Evolutionary conservation across 1,284 basidiomycete genomes (phyloP), one percentile per base, ranked within the genome.

Genomic region (Quambalaria eucalypti): DNA sequence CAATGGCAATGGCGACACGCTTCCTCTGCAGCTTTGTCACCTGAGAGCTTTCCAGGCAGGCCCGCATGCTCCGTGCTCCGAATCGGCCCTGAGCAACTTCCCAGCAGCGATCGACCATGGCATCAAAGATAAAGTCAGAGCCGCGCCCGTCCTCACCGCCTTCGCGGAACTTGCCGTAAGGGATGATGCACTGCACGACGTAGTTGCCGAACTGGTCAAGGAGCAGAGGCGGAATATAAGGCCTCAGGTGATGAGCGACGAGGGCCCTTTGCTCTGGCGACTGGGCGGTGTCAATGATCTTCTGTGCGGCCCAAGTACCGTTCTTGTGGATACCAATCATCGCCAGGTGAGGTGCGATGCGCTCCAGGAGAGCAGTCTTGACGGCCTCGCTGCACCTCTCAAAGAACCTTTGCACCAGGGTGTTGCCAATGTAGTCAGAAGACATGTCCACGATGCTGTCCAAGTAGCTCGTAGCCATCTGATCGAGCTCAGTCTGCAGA

Each of bases 271-370:
- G 95, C 59, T 95, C 90, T 5, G 87, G 84, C n/a, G 83, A 85
- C 53, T 85, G 83, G 42, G 92, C 87, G 50, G 64, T 65, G 78
- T 97, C 92, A 64, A 98, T 97, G 73, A 97, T 93, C 81, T 76
- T 72, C 77, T 98, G 95, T 2, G 92, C 93, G 0, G 95, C 93
- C 95, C 95, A 98, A 0, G 95, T 99, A 38, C 95, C 95, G 69
- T 98, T 98, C 80, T 98, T 98, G 81, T 99, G 95, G 51, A 93
- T 91, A 49, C 95, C 95, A 64, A 97, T 95, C 82, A 90, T 90
- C 26, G 93, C 95, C 25, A 99, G 80, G 76, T 95, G 88, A 51
- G 95, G 95, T 2, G 86, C 84, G 57, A 98, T 86, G 47, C 90
- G 85, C 71, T 97, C 90, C 46, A 99, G 81, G 88, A 98, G 91